phyloP scores from a whole-genome alignment of 2,329 filamentous ascomycete genomes.

The Aspergillus tanneri region DNA sequence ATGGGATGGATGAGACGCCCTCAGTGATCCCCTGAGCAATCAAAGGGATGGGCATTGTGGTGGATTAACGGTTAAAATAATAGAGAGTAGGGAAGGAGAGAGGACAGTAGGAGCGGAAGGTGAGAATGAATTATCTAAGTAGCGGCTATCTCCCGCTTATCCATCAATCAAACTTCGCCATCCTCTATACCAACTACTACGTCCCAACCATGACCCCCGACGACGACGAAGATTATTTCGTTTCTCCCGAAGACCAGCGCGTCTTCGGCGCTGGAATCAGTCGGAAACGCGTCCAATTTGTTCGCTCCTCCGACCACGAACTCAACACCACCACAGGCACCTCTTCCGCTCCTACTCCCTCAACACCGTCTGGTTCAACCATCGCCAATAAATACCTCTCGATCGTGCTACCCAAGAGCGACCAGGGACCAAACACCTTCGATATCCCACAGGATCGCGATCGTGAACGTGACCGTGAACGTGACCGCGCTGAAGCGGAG shows the following conservation, averaged over 20 bases:
- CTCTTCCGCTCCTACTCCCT: conserved; percentile 25
- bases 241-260: conserved; percentile 58
- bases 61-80: conserved; percentile 1
- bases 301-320: conserved; percentile 49
- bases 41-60: conserved; percentile 61
- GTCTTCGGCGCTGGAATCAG: conserved; percentile 64
- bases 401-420: conserved; percentile 42
- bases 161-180: conserved; percentile 13
- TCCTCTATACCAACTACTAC: conserved; percentile 4
- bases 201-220: conserved; percentile 17
- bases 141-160: conserved; percentile 25
- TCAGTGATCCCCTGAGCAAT: conserved; percentile 54
- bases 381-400: conserved; percentile 48
- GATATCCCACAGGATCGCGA: neutral
- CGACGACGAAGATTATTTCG: conserved; percentile 53
- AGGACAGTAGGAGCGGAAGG: conserved; percentile 1
- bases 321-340: conserved; percentile 32
- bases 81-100: neutral
- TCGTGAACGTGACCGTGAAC: too few relatives aligned
- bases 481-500: too few relatives aligned
- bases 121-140: conserved; percentile 1
- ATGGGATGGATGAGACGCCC: conserved; percentile 56
- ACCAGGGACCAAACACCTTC: neutral
- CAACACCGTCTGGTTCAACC: conserved; percentile 24
- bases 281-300: conserved; percentile 60